A percentile compares a stretch with the other conserved stretches of the same genome.
These are phyloP conservation scores for Blastomyces gilchristii DNA, from an alignment of 2,329 filamentous ascomycete species.

Conservation along the genomic window DNA sequence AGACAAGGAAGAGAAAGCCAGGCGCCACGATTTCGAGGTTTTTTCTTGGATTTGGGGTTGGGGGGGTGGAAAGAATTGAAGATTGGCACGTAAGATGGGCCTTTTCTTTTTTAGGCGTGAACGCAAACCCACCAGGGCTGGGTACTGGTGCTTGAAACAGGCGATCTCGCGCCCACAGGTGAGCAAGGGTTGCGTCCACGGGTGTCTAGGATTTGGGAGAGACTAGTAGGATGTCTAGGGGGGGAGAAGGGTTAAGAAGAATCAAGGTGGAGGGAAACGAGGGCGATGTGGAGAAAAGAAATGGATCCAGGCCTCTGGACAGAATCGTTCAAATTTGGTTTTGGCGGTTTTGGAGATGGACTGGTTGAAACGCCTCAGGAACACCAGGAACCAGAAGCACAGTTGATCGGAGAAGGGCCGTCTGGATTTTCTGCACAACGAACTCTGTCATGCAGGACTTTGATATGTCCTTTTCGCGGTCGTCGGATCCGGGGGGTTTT, in stretches of 20 bases:
- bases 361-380: background rate
- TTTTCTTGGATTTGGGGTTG: background rate
- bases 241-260: background rate
- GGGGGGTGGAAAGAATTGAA: background rate
- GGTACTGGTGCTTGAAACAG: background rate
- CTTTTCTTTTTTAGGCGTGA: background rate
- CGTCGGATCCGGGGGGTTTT: background rate
- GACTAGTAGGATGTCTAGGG: background rate
- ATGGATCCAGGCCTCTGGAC: background rate
- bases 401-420: too few species aligned
- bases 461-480: background rate
- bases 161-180: background rate
- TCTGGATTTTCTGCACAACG: too few species aligned
- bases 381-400: background rate
- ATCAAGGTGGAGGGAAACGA: background rate
- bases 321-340: background rate
- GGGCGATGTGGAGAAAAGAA: background rate
- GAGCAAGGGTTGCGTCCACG: background rate
- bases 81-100: conserved; percentile 1
- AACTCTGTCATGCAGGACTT: background rate
- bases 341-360: background rate
- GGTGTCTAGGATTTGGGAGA: background rate
- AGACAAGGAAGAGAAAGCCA: background rate
- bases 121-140: background rate
- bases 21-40: background rate